Evolutionary conservation across 352 stramenopile species (phyloP).

Genomic region (Pythium insidiosum): DNA sequence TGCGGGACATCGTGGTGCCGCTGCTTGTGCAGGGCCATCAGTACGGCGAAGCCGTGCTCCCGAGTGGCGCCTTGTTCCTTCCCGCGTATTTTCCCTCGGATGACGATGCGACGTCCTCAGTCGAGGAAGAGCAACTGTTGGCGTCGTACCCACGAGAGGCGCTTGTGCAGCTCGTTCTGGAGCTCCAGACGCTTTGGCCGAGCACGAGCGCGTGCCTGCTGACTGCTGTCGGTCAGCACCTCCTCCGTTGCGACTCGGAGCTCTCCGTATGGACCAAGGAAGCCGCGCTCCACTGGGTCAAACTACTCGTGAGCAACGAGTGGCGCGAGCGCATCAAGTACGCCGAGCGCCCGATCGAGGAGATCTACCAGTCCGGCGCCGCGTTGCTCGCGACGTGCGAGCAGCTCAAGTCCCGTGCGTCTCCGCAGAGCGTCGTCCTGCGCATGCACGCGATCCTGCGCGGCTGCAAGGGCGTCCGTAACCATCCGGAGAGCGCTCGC

Average conservation of each 20-base stretch:
- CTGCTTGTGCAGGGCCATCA: slow-evolving; percentile 55
- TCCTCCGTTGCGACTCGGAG: slow-evolving; percentile 26
- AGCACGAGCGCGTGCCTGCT: slow-evolving; percentile 47
- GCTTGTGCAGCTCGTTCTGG: slow-evolving; percentile 32
- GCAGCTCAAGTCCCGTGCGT: not conserved
- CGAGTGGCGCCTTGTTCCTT: slow-evolving; percentile 37
- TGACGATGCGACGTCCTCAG: not conserved
- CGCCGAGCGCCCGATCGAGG: slow-evolving; percentile 40
- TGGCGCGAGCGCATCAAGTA: slow-evolving; percentile 63
- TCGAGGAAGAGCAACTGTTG: slow-evolving; percentile 8
- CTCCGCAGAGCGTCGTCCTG: not conserved
- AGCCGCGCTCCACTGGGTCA: slow-evolving; percentile 43
- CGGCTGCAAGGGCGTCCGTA: slow-evolving; percentile 41
- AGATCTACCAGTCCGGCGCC: slow-evolving; percentile 49
- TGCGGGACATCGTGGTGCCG: slow-evolving; percentile 51
- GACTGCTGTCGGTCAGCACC: slow-evolving; percentile 33
- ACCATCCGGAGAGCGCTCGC: slow-evolving; percentile 22
- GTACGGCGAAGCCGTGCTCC: slow-evolving; percentile 33
- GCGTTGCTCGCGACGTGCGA: slow-evolving; percentile 28
- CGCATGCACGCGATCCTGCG: slow-evolving; percentile 29
- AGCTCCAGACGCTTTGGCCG: slow-evolving; percentile 42
- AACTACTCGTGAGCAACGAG: slow-evolving; percentile 53
- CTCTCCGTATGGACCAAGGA: too few relatives aligned
- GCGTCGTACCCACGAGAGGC: slow-evolving; percentile 21
- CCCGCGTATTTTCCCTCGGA: slow-evolving; percentile 8